Percentiles rank a stretch among this genome's conserved stretches.
Evolutionary conservation across 2,329 filamentous ascomycete species (phyloP).

Genomic region (Fusarium solani-melongenae): DNA sequence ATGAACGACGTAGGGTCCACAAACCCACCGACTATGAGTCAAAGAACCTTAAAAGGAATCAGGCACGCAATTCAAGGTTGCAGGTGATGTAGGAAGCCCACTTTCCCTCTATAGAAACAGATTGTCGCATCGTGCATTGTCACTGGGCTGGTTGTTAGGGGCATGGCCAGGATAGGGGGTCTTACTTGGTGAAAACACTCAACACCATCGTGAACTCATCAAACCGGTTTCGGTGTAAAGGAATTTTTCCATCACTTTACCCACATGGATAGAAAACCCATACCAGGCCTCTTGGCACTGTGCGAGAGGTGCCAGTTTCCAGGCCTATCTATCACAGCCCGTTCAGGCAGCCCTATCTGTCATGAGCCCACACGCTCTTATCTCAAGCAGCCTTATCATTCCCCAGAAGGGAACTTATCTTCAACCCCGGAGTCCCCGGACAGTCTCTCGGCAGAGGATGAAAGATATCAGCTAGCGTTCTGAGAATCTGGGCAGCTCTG

Average conservation of each 20-base stretch:
- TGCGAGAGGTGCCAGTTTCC: neutral
- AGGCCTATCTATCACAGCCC: neutral
- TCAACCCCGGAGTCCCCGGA: slow-evolving; percentile 34
- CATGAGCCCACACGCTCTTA: slow-evolving; percentile 21
- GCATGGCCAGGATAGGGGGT: neutral
- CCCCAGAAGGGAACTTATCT: slow-evolving; percentile 29
- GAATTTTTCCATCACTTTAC: slow-evolving; percentile 10
- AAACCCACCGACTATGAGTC: neutral
- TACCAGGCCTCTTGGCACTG: slow-evolving; percentile 1
- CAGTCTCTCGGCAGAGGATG: slow-evolving; percentile 18
- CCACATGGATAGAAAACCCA: neutral
- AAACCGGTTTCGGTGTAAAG: slow-evolving; percentile 12
- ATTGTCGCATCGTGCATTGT: slow-evolving; percentile 13
- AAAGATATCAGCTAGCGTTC: slow-evolving; percentile 29
- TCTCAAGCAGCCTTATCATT: slow-evolving; percentile 18
- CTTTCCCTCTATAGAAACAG: slow-evolving; percentile 23
- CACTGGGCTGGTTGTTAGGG: slow-evolving; percentile 1
- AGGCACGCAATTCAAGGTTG: neutral
- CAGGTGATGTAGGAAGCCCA: slow-evolving; percentile 11
- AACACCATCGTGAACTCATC: slow-evolving; percentile 24
- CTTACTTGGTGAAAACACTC: neutral
- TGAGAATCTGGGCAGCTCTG: slow-evolving; percentile 30
- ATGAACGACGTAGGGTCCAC: neutral
- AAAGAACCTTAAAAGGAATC: neutral
- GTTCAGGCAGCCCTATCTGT: slow-evolving; percentile 6